phyloP scores from a whole-genome alignment of 306 rosid species.

The Hippophae gyantsensis region DNA sequence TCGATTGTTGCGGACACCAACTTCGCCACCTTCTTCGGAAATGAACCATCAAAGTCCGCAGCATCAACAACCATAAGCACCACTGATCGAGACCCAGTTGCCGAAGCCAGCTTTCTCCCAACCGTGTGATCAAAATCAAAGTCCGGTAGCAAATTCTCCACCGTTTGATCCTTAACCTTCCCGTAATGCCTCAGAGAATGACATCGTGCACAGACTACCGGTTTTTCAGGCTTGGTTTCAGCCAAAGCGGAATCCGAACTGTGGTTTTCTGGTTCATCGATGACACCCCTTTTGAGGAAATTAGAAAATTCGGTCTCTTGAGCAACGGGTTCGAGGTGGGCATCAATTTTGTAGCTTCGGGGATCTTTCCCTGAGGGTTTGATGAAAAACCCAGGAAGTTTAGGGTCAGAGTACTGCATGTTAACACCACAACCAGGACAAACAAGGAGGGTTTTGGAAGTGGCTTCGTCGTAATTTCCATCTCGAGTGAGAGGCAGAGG shows the following conservation, averaged over 20 bases:
- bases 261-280: constrained; percentile 40
- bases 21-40: constrained; percentile 67
- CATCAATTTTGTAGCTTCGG: constrained; percentile 26
- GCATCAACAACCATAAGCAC: constrained; percentile 84
- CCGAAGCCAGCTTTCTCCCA: constrained; percentile 60
- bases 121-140: constrained; percentile 80
- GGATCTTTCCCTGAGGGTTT: constrained; percentile 62
- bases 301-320: constrained; percentile 60
- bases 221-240: constrained; percentile 34
- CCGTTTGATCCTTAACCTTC: constrained; percentile 72
- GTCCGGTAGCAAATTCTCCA: constrained; percentile 81
- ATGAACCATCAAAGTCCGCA: constrained; percentile 80
- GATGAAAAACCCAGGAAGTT: constrained; percentile 72
- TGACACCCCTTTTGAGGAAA: constrained; percentile 55
- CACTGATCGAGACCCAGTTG: constrained; percentile 56
- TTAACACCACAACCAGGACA: constrained; percentile 93
- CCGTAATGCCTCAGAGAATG: constrained; percentile 89
- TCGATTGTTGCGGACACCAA: constrained; percentile 66
- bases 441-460: constrained; percentile 28
- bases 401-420: constrained; percentile 63
- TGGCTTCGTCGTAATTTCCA: constrained; percentile 65
- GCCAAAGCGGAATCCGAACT: constrained; percentile 14
- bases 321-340: constrained; percentile 47
- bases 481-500: constrained; percentile 49
- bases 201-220: constrained; percentile 78